These are phyloP conservation scores for Gelatoporia subvermispora DNA, from an alignment of 768 basidiomycete genomes.

Conservation along the genomic window DNA sequence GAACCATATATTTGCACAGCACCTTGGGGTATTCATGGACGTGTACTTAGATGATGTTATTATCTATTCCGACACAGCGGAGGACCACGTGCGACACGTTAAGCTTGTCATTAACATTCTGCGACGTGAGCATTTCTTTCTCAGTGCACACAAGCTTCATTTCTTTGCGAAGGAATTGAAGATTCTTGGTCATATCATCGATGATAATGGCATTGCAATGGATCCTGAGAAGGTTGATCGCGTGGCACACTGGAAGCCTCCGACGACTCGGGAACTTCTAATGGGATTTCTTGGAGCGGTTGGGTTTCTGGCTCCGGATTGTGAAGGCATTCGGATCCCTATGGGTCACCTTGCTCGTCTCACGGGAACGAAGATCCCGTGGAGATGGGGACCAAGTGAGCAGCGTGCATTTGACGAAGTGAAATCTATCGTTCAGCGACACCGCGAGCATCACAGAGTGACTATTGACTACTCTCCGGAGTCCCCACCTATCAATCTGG, in stretches of 20 bases:
- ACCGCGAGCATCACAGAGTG: conserved; percentile 7
- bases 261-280: conserved; percentile 27
- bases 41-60: conserved; percentile 35
- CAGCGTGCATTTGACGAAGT: conserved; percentile 26
- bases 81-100: conserved; percentile 22
- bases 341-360: conserved; percentile 28
- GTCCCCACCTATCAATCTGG: conserved; percentile 15
- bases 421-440: not conserved
- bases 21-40: conserved; percentile 34
- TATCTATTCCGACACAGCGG: conserved; percentile 22
- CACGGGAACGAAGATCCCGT: conserved; percentile 8
- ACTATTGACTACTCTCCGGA: conserved; percentile 15
- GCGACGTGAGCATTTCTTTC: conserved; percentile 9
- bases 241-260: conserved; percentile 23
- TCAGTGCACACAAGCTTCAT: conserved; percentile 17
- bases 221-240: conserved; percentile 38
- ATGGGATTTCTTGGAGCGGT: conserved; percentile 28
- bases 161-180: conserved; percentile 15
- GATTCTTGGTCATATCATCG: conserved; percentile 29
- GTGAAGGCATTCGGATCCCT: conserved; percentile 26
- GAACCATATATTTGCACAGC: conserved; percentile 34
- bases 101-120: conserved; percentile 8
- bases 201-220: conserved; percentile 34
- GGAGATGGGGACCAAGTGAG: conserved; percentile 19
- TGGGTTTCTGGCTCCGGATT: conserved; percentile 31